A percentile compares a stretch with the other conserved stretches of the same genome.
Conservation (phyloP, 2,329 filamentous ascomycete species). For the Fusarium sacchari region DNA sequence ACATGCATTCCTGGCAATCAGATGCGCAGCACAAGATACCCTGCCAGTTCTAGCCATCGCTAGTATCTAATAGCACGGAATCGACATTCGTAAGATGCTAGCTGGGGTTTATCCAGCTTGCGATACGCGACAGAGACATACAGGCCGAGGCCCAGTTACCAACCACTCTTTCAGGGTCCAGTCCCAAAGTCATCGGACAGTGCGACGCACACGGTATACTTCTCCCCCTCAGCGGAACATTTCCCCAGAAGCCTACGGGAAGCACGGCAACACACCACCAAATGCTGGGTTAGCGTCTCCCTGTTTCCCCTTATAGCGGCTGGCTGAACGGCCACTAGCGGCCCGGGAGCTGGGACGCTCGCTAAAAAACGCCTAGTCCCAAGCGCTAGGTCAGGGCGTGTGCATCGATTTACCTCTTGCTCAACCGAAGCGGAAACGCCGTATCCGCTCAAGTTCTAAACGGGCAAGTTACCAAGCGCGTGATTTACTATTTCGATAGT, state of each 20-base stretch:
- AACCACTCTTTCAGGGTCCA: not conserved
- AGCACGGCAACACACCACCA: not conserved
- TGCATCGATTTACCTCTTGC: not conserved
- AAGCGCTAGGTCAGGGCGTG: not conserved
- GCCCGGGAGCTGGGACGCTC: not conserved
- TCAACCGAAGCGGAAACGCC: not conserved
- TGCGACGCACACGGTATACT: not conserved
- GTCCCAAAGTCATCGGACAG: not conserved
- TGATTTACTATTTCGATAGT: not conserved
- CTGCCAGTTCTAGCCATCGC: not conserved
- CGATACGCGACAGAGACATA: not conserved
- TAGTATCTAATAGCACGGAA: not conserved
- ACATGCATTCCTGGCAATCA: not conserved
- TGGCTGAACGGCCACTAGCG: constrained; percentile 1
- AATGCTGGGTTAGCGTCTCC: not conserved
- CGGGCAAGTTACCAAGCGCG: not conserved
- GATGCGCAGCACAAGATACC: not conserved
- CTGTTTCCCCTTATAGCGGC: not conserved
- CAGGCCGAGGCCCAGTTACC: not conserved
- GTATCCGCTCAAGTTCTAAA: not conserved
- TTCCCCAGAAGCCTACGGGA: not conserved
- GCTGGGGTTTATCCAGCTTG: not conserved
- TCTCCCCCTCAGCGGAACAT: not conserved
- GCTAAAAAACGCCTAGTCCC: not conserved
- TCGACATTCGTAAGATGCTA: not conserved